Percentiles rank a stretch among this genome's conserved stretches.
These are phyloP conservation scores for Tylopilus vinaceipallidus DNA, from an alignment of 768 basidiomycete genomes.

Conservation along the genomic window DNA sequence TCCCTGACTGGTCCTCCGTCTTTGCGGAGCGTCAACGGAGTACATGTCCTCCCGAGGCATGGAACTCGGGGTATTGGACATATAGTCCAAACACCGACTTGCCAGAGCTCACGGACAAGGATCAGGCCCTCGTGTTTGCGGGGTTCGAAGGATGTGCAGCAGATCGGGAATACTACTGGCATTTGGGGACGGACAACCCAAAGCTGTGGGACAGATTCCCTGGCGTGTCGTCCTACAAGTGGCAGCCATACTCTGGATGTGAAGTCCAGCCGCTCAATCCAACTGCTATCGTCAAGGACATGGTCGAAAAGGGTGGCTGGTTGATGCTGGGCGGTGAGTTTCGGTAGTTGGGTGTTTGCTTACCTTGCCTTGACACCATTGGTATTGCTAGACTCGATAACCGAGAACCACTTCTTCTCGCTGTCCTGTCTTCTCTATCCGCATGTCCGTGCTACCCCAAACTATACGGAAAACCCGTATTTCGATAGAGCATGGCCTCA, in stretches of 20 bases:
- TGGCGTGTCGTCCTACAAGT: constrained; percentile 47
- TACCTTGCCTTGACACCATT: constrained; percentile 2
- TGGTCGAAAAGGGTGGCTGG: constrained; percentile 73
- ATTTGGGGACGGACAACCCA: constrained; percentile 51
- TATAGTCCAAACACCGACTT: constrained; percentile 36
- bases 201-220: constrained; percentile 55
- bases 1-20: constrained; percentile 21
- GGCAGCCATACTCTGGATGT: constrained; percentile 50
- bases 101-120: constrained; percentile 34
- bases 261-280: constrained; percentile 40
- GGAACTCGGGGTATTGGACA: constrained; percentile 41
- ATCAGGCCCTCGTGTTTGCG: constrained; percentile 50
- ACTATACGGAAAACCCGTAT: constrained; percentile 50
- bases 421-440: constrained; percentile 65
- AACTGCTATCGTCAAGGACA: constrained; percentile 47
- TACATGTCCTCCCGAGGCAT: constrained; percentile 36
- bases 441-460: constrained; percentile 63
- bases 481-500: constrained; percentile 69
- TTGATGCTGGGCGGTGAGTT: constrained; percentile 58
- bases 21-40: constrained; percentile 28
- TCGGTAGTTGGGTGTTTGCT: background rate
- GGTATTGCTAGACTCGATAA: constrained; percentile 52
- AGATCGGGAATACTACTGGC: constrained; percentile 61
- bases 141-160: constrained; percentile 63
- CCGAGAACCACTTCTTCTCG: constrained; percentile 75